phyloP scores from a whole-genome alignment of 73 alveolate genomes.

The Tetrahymena borealis region DNA sequence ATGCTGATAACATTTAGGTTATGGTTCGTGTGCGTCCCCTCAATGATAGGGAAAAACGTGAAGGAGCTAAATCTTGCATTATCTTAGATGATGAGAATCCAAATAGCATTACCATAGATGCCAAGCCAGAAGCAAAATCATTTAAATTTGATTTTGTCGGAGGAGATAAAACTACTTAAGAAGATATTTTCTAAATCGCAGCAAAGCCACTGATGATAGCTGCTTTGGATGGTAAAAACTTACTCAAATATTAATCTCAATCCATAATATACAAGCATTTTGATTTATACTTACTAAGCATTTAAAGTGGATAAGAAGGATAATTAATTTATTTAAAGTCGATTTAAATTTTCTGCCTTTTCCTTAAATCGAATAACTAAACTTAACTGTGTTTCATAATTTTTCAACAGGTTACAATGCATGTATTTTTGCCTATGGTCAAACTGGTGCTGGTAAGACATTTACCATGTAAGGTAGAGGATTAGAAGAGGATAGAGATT shows the following conservation, averaged over 20 bases:
- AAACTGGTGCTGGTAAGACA: neutral
- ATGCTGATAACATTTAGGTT: neutral
- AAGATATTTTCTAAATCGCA: neutral
- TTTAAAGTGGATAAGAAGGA: no score
- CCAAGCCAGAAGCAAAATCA: neutral
- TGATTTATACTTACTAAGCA: no score
- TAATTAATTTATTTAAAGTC: no score
- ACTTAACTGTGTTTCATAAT: no score
- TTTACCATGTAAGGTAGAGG: slow-evolving; percentile 1
- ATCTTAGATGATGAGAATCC: neutral
- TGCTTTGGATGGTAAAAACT: neutral
- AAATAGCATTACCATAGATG: neutral
- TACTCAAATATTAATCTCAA: neutral
- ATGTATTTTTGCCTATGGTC: neutral
- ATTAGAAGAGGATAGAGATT: neutral
- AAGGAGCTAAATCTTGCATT: neutral
- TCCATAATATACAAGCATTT: no score
- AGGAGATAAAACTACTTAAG: neutral
- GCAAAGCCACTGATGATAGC: neutral
- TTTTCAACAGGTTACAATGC: neutral
- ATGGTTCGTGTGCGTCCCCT: slow-evolving; percentile 4
- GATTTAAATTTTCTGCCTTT: no score
- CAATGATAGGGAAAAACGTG: neutral
- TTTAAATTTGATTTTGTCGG: neutral
- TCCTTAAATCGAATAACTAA: no score